Conservation (phyloP, 202 grass and related monocot genomes). For the Elaeis oleifera region DNA sequence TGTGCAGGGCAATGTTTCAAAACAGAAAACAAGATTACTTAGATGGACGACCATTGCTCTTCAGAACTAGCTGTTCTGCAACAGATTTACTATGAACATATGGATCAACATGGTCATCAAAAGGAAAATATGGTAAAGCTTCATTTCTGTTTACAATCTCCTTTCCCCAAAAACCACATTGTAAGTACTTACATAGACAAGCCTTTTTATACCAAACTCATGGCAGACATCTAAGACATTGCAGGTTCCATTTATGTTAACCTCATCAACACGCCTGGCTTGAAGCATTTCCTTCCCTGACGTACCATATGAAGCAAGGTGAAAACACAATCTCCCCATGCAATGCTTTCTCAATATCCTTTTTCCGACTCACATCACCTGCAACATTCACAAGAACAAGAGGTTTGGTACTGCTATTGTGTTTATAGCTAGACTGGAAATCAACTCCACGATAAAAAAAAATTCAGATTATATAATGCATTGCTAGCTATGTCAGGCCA, state of each 20-base stretch:
- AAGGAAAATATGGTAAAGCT: slow-evolving; percentile 60
- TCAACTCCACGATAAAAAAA: background rate
- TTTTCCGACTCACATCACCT: slow-evolving; percentile 66
- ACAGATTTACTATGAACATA: slow-evolving; percentile 88
- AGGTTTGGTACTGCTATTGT: too few relatives aligned
- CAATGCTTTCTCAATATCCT: slow-evolving; percentile 53
- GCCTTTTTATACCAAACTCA: slow-evolving; percentile 52
- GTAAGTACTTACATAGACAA: slow-evolving; percentile 80
- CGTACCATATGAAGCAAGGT: slow-evolving; percentile 93
- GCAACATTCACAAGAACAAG: slow-evolving; percentile 4
- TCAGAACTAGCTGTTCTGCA: slow-evolving; percentile 84
- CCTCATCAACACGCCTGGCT: slow-evolving; percentile 34
- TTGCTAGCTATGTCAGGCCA: too few relatives aligned
- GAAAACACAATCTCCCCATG: slow-evolving; percentile 54
- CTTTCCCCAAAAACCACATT: slow-evolving; percentile 85
- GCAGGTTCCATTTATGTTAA: slow-evolving; percentile 90
- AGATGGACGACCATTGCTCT: slow-evolving; percentile 58
- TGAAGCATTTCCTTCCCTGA: slow-evolving; percentile 92
- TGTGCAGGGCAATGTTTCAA: background rate
- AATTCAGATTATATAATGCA: too few relatives aligned
- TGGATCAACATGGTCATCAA: slow-evolving; percentile 76
- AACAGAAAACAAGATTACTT: slow-evolving; percentile 29
- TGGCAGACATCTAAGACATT: slow-evolving; percentile 67
- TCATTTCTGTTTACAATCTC: slow-evolving; percentile 72
- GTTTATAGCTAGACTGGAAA: background rate